Evolutionary conservation across 129 eudicot genomes (phyloP).

Genomic region (carrot (Daucus carota)): DNA sequence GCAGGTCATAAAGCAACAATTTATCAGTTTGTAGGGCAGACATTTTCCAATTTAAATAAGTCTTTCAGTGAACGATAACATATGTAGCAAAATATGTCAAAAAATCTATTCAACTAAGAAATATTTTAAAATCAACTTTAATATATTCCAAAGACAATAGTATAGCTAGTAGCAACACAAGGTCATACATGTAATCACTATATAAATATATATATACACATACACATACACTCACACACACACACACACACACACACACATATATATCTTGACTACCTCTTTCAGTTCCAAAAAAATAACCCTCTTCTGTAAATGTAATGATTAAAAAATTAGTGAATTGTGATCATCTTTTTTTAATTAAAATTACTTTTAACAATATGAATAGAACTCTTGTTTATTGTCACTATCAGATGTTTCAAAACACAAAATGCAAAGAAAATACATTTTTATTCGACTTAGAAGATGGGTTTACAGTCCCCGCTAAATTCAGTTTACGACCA

Average conservation of each 20-base stretch:
- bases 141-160: background rate
- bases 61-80: background rate
- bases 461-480: background rate
- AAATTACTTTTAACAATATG: background rate
- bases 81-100: background rate
- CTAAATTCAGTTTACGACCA: background rate
- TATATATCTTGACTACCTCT: background rate
- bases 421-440: background rate
- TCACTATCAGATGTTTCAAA: background rate
- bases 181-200: background rate
- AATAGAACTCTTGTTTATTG: background rate
- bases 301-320: background rate
- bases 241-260: too few species aligned
- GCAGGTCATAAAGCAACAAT: constrained; percentile 11
- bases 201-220: too few species aligned
- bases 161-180: background rate
- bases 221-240: too few species aligned
- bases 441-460: background rate
- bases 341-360: background rate
- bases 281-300: background rate
- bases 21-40: background rate
- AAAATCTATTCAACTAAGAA: background rate
- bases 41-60: background rate
- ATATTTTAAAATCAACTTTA: background rate
- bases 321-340: background rate